Evolutionary conservation across 345 rosid species (phyloP), one percentile per base, ranked within the genome.

Genomic region (Combretum micranthum): DNA sequence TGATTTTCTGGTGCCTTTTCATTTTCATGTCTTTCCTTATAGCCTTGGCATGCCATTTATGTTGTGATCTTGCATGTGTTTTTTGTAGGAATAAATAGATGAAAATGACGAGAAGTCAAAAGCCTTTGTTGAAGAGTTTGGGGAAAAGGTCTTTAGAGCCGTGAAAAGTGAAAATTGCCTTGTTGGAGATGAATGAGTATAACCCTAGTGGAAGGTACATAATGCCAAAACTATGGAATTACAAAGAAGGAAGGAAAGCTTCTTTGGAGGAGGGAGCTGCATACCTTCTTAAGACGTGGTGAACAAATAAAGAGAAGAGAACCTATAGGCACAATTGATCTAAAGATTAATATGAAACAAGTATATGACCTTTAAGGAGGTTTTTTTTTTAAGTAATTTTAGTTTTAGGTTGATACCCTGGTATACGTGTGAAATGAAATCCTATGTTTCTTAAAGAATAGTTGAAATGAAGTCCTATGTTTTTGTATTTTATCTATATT

Each of bases 131-230:
- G 56, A 59, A 12, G 82, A 80, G 43, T 61, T 13, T 8, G 82
- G 76, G 11, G 73, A 60, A 16, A 69, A 65, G 48, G 80, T 59
- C 44, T 50, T 18, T 42, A 17, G 57, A 56, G 76, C 80, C 39
- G 80, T 80, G 57, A 45, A n/a, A n/a, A n/a, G n/a, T n/a, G n/a
- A n/a, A n/a, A 7, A 60, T 47, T 42, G 76, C 82, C 8, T 21
- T 67, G 49, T 47, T 5, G 3, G 80, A 80, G 68, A 51, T 72
- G 56, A 77, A 69, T 15, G 74, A 75, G 49, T 80, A 75, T 53
- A 77, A 77, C 15, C 74, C 71, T 20, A 80, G 82, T 61, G 85
- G 85, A 4, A 69, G 85, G 55, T 72, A 74, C 64, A 22, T 44
- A 0, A 64, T 75, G 14, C 52, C 55, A 13, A 82, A 75, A 74